A percentile compares a stretch with the other conserved stretches of the same genome.
Evolutionary conservation across 164 flowering plant species (phyloP).

Genomic region (Paratinospora sagittata): DNA sequence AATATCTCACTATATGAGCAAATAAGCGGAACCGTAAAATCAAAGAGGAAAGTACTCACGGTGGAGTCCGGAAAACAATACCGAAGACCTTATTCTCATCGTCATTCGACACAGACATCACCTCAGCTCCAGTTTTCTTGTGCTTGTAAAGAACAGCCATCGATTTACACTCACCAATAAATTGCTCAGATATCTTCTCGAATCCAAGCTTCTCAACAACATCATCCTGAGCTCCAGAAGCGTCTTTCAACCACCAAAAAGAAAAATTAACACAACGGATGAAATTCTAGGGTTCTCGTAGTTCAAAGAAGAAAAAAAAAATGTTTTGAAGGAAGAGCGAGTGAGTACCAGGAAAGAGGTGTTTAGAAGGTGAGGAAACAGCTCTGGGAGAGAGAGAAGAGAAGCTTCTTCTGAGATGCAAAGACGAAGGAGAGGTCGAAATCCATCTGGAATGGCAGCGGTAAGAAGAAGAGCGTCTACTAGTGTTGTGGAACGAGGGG

Average conservation of each 20-base stretch:
- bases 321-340: background rate
- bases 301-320: background rate
- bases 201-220: constrained; percentile 77
- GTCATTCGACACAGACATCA: constrained; percentile 83
- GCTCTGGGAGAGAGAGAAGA: constrained; percentile 55
- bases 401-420: constrained; percentile 30
- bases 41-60: constrained; percentile 46
- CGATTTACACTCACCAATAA: constrained; percentile 82
- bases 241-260: constrained; percentile 32
- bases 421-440: constrained; percentile 19
- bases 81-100: constrained; percentile 99
- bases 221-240: constrained; percentile 41
- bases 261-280: constrained; percentile 2
- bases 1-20: background rate
- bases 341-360: constrained; percentile 39
- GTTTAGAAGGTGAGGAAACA: constrained; percentile 41
- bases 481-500: constrained; percentile 4
- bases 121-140: constrained; percentile 80
- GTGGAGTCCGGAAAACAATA: constrained; percentile 88
- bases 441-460: constrained; percentile 27
- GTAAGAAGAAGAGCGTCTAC: constrained; percentile 21
- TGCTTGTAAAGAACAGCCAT: constrained; percentile 77
- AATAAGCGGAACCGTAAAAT: background rate
- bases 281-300: background rate
- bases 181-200: constrained; percentile 76